Percentiles rank a stretch among this genome's conserved stretches.
phyloP scores from a whole-genome alignment of 2,329 filamentous ascomycete genomes.

The Botrytis fabae region DNA sequence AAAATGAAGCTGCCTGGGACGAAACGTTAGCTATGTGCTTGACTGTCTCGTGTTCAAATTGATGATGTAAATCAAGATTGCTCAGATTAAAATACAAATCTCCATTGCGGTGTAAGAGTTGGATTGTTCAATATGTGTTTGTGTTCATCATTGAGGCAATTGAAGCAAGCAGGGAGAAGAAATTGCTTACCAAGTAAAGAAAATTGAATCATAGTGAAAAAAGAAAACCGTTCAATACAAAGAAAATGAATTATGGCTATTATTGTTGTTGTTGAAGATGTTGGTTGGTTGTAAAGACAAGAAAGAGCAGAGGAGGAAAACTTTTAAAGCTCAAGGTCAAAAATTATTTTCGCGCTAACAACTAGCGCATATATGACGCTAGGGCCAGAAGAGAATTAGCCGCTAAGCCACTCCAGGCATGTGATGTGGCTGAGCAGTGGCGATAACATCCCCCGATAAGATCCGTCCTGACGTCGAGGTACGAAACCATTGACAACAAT shows the following conservation, averaged over 20 bases:
- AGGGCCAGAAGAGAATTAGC: not conserved
- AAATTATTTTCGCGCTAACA: constrained; percentile 20
- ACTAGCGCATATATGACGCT: not conserved
- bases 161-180: constrained; percentile 21
- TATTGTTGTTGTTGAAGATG: not conserved
- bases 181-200: constrained; percentile 28
- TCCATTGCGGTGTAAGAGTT: constrained; percentile 45
- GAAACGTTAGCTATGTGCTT: constrained; percentile 4
- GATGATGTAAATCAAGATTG: constrained; percentile 25
- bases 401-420: not conserved
- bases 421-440: constrained; percentile 22
- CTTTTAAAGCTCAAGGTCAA: constrained; percentile 17
- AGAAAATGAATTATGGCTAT: not conserved
- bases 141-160: constrained; percentile 43
- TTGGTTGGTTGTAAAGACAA: not conserved
- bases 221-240: not conserved
- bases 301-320: not conserved
- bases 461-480: not conserved
- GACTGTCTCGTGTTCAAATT: not conserved
- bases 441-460: constrained; percentile 20
- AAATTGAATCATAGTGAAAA: not conserved
- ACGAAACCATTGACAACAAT: constrained; percentile 2
- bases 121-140: constrained; percentile 45
- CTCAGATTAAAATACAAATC: constrained; percentile 44
- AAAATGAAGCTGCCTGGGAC: not conserved